These are phyloP conservation scores for Cryptomeria japonica DNA, from an alignment of 75 land plant genomes.

Conservation along the genomic window DNA sequence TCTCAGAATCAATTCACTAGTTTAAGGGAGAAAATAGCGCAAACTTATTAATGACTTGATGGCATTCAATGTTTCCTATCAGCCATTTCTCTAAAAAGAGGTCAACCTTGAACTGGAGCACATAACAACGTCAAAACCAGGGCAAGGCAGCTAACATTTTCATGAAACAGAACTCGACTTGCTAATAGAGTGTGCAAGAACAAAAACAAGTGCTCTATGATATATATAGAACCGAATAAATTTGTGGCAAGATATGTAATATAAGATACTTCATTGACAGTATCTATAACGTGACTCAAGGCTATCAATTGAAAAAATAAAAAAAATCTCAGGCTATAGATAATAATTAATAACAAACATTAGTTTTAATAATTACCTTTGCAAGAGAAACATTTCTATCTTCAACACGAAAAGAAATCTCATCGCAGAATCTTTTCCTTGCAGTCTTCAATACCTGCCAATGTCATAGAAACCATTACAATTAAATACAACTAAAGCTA, in stretches of 20 bases:
- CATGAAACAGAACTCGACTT: background rate
- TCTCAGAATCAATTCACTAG: background rate
- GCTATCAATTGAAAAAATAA: background rate
- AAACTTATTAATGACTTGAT: background rate
- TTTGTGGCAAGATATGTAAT: background rate
- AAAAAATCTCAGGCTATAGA: background rate
- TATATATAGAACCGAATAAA: background rate
- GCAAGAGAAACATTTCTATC: constrained; percentile 57
- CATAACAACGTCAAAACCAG: background rate
- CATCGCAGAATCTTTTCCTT: constrained; percentile 50
- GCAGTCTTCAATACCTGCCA: constrained; percentile 38
- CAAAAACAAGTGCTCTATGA: background rate
- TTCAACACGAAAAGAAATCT: constrained; percentile 37
- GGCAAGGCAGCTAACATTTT: background rate
- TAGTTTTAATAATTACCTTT: constrained; percentile 32
- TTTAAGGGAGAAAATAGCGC: background rate
- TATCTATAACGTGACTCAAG: background rate
- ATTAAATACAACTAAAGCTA: background rate
- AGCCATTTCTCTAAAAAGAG: background rate
- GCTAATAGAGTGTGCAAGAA: background rate
- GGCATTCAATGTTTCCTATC: background rate
- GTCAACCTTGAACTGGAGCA: background rate
- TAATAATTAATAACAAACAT: background rate
- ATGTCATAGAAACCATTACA: background rate
- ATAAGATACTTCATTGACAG: constrained; percentile 8